Percentiles rank a stretch among this genome's conserved stretches.
phyloP scores from a whole-genome alignment of 2,329 filamentous ascomycete genomes.

The Nemania serpens region DNA sequence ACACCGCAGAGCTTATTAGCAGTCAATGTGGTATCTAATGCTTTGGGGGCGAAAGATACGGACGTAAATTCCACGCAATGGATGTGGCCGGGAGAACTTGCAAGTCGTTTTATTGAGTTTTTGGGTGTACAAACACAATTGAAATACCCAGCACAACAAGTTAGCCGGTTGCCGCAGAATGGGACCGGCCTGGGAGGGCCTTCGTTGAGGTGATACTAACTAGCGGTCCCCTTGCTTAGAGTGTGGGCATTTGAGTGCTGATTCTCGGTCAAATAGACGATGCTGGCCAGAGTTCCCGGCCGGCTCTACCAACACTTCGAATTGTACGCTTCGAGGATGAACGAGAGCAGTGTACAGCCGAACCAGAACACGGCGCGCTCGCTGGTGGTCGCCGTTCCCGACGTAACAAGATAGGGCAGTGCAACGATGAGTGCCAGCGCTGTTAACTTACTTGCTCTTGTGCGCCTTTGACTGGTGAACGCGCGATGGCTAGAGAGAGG shows the following conservation, averaged over 20 bases:
- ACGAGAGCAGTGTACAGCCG: not conserved
- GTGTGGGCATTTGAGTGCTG: constrained; percentile 7
- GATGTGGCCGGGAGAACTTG: constrained; percentile 3
- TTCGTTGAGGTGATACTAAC: constrained; percentile 28
- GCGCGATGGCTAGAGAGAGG: constrained; percentile 10
- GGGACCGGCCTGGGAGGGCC: constrained; percentile 20
- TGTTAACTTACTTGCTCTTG: constrained; percentile 2
- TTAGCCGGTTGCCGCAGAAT: constrained; percentile 12
- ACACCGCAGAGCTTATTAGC: not conserved
- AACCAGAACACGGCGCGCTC: constrained; percentile 11
- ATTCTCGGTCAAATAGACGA: not conserved
- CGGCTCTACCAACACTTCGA: not conserved
- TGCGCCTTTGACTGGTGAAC: not conserved
- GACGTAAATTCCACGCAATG: constrained; percentile 10
- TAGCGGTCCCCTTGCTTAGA: constrained; percentile 23
- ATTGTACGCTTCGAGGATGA: constrained; percentile 1
- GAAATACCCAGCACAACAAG: constrained; percentile 9
- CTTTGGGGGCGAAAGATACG: constrained; percentile 10
- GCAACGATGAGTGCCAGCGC: not conserved
- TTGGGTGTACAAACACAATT: constrained; percentile 16
- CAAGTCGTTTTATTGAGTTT: constrained; percentile 6
- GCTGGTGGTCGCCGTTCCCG: not conserved
- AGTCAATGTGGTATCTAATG: not conserved
- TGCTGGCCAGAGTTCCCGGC: not conserved
- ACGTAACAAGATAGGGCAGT: not conserved